Base-by-base conservation (phyloP, 1,139 yeast genomes). In the Yamadazyma epiphylla region DNA sequence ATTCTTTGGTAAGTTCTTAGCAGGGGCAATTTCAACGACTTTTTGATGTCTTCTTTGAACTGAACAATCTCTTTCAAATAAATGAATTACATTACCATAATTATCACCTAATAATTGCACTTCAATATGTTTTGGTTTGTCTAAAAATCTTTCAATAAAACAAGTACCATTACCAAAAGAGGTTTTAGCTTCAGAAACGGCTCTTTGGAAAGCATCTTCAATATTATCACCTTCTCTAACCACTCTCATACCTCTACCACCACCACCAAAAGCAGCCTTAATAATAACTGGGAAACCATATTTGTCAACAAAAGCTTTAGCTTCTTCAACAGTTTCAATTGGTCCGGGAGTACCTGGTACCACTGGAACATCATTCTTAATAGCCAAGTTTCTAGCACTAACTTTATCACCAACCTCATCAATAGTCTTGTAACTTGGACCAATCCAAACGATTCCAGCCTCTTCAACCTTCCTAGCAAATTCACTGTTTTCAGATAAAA, bases 221-320 rank as follows among this genome's bases (percentile, higher is more conserved):
- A 91, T 79, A 55, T 82, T 88, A 46, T 91, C 98, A 48, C 96
- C 97, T 60, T 91, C 96, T 55, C 94, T 75, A 29, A 94, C 98
- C 31, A 91, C 97, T 68, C 98, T 81, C 98, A 91, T 91, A 72
- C 98, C 98, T 65, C 98, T 81, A 54, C 99, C 98, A 72, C 98
- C 98, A 66, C 98, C 98, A 60, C 99, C 98, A 55, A 85, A 91
- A 26, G 98, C 98, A 26, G 99, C 98, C 66, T 91, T 91, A 62
- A 91, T 89, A 59, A 91, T 91, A 30, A 91, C 97, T 7, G 99
- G 99, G 64, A 58, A 89, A 15, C 99, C 98, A 58, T 89, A 74
- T 60, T 86, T 51, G 25, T 67, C 75, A 21, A 88, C 96, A 54
- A 91, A 91, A 9, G 58, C 77, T 41, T 64, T 52, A 13, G 97